Evolutionary conservation across 2,329 filamentous ascomycete genomes (phyloP), one percentile per base, ranked within the genome.

Genomic region (Nigrograna mackinnonii): DNA sequence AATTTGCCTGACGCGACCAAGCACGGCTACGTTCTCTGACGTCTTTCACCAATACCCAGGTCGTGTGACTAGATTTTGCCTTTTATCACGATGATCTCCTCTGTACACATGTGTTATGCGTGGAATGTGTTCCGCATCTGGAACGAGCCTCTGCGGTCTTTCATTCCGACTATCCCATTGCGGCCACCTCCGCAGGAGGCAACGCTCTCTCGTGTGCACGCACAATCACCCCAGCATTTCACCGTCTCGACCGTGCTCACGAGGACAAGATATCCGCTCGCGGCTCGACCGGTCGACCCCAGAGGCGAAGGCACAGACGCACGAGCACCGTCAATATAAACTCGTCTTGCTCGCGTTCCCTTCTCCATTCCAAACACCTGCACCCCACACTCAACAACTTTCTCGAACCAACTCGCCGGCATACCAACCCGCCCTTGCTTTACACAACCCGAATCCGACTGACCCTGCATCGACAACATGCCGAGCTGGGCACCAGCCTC

Each of bases 401-500:
- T 33, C 9, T 17, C 9, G 9, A 16, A 11, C 18, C 31, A 11
- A 11, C 20, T 32, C n/a, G 24, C 6, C 38, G 37, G 32, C 11
- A 31, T 7, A 41, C 30, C 28, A 40, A 43, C 6, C 41, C 37
- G 37, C 39, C 18, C 36, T 40, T 43, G 4, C 22, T 12, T 12
- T 6, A 24, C n/a, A n/a, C n/a, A n/a, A n/a, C n/a, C n/a, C n/a
- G n/a, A 4, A 13, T 21, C 30, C 5, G 17, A 20, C 35, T 30
- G 21, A 22, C 31, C 31, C 31, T 33, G 16, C 31, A n/a, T 13
- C 18, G 14, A 16, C 16, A n/a, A 42, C 18, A 64, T 66, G 60
- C 42, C 46, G 22, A 37, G 37, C 46, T 61, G 60, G 60, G 50
- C 52, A 34, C 48, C 60, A 16, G 54, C 56, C 30, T 43, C 58